A percentile compares a stretch with the other conserved stretches of the same genome.
These are phyloP conservation scores for Plectosphaerella cucumerina DNA, from an alignment of 2,329 filamentous ascomycete species.

Conservation along the genomic window DNA sequence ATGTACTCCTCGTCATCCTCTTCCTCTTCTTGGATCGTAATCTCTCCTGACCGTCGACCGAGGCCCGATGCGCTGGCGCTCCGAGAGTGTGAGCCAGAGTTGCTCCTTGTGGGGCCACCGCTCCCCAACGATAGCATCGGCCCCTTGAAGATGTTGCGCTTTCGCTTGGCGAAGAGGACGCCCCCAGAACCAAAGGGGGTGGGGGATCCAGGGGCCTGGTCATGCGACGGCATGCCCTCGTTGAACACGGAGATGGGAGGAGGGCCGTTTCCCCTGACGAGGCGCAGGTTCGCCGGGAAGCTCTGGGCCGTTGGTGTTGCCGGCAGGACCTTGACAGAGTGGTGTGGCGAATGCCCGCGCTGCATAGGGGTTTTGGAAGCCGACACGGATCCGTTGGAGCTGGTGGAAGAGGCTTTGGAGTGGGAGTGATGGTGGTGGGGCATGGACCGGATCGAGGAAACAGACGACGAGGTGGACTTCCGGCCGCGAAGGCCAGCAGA, in stretches of 20 bases:
- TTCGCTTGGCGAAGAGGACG: conserved; percentile 76
- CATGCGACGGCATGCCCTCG: conserved; percentile 46
- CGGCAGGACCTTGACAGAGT: conserved; percentile 92
- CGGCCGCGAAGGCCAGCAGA: conserved; percentile 81
- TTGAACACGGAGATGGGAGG: conserved; percentile 51
- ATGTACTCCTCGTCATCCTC: conserved; percentile 42
- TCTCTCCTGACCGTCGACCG: conserved; percentile 68
- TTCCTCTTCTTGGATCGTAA: conserved; percentile 67
- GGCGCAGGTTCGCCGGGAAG: conserved; percentile 82
- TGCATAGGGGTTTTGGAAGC: conserved; percentile 61
- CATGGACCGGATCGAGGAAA: conserved; percentile 89
- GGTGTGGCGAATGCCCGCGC: conserved; percentile 71
- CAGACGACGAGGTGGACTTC: conserved; percentile 93
- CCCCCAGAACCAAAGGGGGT: conserved; percentile 55
- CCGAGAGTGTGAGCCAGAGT: conserved; percentile 41
- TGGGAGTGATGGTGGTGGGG: conserved; percentile 83
- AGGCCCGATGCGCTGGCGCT: conserved; percentile 60
- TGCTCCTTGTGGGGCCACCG: conserved; percentile 29
- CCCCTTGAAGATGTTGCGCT: conserved; percentile 78
- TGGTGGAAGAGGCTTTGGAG: conserved; percentile 91
- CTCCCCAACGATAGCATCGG: conserved; percentile 58
- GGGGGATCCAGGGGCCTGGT: conserved; percentile 45
- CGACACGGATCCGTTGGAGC: conserved; percentile 71
- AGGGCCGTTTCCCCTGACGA: conserved; percentile 62
- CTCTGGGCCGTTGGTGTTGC: conserved; percentile 71